Percentiles rank a stretch among this genome's conserved stretches.
These are phyloP conservation scores for Fallopia convolvulus DNA, from an alignment of 148 eudicot genomes.

Conservation along the genomic window DNA sequence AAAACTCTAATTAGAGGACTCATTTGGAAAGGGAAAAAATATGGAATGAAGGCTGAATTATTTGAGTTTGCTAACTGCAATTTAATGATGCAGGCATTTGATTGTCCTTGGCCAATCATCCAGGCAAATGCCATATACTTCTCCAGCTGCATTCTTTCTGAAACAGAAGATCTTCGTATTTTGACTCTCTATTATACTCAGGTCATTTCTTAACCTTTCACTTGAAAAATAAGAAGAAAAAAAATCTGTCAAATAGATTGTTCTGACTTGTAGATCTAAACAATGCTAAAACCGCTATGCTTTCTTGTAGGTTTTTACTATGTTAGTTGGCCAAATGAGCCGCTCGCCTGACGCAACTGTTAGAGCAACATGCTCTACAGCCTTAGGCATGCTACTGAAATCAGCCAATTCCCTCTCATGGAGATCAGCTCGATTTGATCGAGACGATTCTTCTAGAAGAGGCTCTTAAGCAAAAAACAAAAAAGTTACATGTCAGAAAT, in stretches of 20 bases:
- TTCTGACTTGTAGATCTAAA: background rate
- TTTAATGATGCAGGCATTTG: conserved; percentile 67
- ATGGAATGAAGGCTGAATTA: background rate
- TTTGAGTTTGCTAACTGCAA: background rate
- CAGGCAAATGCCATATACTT: conserved; percentile 92
- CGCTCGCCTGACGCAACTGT: conserved; percentile 71
- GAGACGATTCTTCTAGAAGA: conserved; percentile 38
- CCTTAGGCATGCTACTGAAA: conserved; percentile 72
- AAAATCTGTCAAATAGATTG: background rate
- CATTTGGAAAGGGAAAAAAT: background rate
- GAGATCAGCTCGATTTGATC: conserved; percentile 69
- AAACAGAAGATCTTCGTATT: conserved; percentile 74
- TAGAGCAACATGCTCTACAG: conserved; percentile 76
- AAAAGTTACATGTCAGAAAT: background rate
- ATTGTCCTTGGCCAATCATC: conserved; percentile 97
- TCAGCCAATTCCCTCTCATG: conserved; percentile 57
- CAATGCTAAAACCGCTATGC: background rate
- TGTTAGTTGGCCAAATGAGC: conserved; percentile 71
- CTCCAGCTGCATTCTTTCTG: conserved; percentile 74
- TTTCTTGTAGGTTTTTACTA: conserved; percentile 54
- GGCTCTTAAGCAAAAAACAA: conserved; percentile 15
- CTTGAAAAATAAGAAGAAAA: background rate
- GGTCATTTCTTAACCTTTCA: conserved; percentile 32
- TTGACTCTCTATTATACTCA: conserved; percentile 59
- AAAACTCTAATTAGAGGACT: background rate